phyloP scores from a whole-genome alignment of 163 green algal genomes.

The Scenedesmus sp. region DNA sequence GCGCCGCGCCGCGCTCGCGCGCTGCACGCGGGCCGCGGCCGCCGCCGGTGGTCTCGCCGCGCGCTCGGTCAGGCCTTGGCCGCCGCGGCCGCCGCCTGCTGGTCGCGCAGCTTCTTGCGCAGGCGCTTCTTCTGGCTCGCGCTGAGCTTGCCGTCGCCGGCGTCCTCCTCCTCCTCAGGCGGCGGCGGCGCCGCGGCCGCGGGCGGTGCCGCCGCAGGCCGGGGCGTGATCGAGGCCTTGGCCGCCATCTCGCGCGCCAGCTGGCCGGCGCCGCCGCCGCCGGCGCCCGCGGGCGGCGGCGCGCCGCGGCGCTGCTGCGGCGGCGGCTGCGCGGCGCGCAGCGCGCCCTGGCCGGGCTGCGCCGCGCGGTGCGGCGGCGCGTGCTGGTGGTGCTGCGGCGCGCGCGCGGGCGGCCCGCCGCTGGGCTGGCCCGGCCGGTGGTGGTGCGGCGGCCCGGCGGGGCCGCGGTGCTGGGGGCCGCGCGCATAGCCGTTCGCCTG shows the following conservation, averaged over 20 bases:
- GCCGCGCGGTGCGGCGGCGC: no score
- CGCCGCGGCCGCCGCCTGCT: no score
- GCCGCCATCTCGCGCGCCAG: conserved; percentile 23
- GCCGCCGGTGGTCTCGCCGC: no score
- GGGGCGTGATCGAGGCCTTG: conserved; percentile 6
- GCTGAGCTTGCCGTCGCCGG: conserved; percentile 55
- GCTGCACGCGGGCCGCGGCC: no score
- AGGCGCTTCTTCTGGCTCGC: conserved; percentile 66
- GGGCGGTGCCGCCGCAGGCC: conserved; percentile 5
- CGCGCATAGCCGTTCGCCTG: background rate
- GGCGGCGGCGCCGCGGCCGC: conserved; percentile 10
- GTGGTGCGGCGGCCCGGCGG: conserved; percentile 3
- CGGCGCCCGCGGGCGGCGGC: background rate
- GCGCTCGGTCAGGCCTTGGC: no score
- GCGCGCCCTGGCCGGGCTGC: background rate
- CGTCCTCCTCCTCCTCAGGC: conserved; percentile 2
- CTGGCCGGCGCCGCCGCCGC: background rate
- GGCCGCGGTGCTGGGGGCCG: background rate
- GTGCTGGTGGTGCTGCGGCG: conserved; percentile 6
- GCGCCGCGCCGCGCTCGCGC: no score
- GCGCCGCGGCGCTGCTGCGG: background rate
- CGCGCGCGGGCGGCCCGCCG: background rate
- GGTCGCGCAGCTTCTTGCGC: conserved; percentile 68
- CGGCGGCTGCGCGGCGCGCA: conserved; percentile 1
- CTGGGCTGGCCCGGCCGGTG: background rate